Base-by-base conservation (phyloP, 176 grass and related monocot species). In the Eremochloa ophiuroides region DNA sequence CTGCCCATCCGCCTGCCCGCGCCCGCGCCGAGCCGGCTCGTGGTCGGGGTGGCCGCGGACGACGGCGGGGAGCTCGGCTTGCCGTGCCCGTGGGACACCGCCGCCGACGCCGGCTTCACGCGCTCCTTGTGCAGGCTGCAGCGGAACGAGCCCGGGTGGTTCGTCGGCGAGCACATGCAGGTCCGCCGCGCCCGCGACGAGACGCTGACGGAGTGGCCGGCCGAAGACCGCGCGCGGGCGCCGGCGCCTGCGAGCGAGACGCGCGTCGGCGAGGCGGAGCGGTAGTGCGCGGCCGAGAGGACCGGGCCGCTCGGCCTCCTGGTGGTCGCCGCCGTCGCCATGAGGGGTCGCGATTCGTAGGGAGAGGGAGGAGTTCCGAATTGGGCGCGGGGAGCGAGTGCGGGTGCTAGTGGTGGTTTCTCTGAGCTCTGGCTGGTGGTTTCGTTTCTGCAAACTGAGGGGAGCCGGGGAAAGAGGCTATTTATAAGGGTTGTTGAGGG, bases 161-260 rank as follows among this genome's bases (percentile, higher is more conserved):
- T 91, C 14, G 92, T 94, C 71, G 92, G 92, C 0, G 92, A 88
- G 85, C 92, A 94, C 76, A 88, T 86, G 83, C 92, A 94, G 13
- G 75, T 81, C 25, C 72, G 44, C 10, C 89, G 63, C 53, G 10
- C 65, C 37, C 60, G 51, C 1, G 60, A 43, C 0, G 83, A 38
- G 53, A 58, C 50, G 50, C 2, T 73, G 74, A 88, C 55, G 28
- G 79, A 85, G 4, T 40, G 60, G 43, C 71, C 69, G 23, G 68
- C 70, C 20, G 75, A 33, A 3, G 80, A 75, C 23, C 25, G 10
- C 12, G 48, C 48, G 7, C 55, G 68, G 7, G 44, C 37, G 62
- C 11, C 65, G 4, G 62, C 37, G 40, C 60, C 55, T 29, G 80
- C 13, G 75, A 94, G 85, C 71, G 77, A 83, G 79, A 94, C 28